phyloP scores from a whole-genome alignment of 495 filamentous ascomycete species.

The Penicillium arizonense region DNA sequence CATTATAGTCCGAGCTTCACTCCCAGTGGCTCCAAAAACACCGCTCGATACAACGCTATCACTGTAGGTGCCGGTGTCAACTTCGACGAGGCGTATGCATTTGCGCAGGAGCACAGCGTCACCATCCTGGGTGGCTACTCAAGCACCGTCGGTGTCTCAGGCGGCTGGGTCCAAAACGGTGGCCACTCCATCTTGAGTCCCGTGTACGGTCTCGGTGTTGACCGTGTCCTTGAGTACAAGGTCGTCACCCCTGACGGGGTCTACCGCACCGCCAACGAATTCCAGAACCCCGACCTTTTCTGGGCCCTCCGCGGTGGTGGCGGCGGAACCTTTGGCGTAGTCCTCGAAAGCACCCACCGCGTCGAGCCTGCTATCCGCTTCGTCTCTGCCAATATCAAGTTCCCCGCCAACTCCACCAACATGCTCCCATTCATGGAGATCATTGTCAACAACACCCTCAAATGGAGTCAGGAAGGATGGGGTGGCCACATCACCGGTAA shows the following conservation, averaged over 20 bases:
- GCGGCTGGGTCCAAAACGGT: slow-evolving; percentile 42
- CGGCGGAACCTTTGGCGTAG: slow-evolving; percentile 53
- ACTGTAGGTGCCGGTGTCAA: slow-evolving; percentile 53
- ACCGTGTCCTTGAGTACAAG: slow-evolving; percentile 45
- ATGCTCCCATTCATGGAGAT: slow-evolving; percentile 34
- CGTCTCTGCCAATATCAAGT: slow-evolving; percentile 32
- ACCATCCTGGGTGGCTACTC: slow-evolving; percentile 26
- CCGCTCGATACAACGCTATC: slow-evolving; percentile 33
- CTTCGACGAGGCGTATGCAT: slow-evolving; percentile 43
- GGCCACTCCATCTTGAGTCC: slow-evolving; percentile 41
- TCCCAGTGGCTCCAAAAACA: slow-evolving; percentile 16
- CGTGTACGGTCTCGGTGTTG: slow-evolving; percentile 44
- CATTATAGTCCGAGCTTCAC: slow-evolving; percentile 19
- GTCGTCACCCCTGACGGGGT: slow-evolving; percentile 45
- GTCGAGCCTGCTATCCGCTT: slow-evolving; percentile 32
- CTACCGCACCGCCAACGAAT: slow-evolving; percentile 38
- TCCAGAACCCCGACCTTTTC: slow-evolving; percentile 46
- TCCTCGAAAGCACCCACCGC: slow-evolving; percentile 43
- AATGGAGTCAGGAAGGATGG: slow-evolving; percentile 47
- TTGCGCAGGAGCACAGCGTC: slow-evolving; percentile 26
- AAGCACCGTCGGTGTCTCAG: slow-evolving; percentile 27
- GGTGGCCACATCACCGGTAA: slow-evolving; percentile 41
- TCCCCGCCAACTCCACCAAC: slow-evolving; percentile 26
- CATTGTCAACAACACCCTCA: slow-evolving; percentile 36
- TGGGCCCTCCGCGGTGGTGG: slow-evolving; percentile 57